Conservation (phyloP, 805 yeast genomes). For the Ogataea haglerorum region DNA sequence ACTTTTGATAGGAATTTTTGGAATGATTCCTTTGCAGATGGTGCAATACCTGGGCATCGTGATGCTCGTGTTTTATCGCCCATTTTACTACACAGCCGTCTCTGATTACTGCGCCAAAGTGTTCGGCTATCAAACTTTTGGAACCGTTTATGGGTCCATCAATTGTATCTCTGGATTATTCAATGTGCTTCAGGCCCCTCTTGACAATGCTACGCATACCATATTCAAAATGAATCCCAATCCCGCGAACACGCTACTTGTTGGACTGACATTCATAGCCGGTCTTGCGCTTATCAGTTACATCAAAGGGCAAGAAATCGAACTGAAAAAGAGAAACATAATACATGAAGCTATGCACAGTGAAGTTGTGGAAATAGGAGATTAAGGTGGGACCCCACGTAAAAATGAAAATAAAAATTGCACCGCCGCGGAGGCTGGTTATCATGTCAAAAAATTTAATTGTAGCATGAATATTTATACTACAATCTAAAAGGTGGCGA, state of each 20-base stretch:
- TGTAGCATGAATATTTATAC: constrained; percentile 1
- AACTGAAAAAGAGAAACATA: constrained; percentile 47
- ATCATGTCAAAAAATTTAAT: constrained; percentile 13
- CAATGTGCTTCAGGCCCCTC: constrained; percentile 64
- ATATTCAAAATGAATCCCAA: constrained; percentile 69
- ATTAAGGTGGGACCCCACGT: constrained; percentile 2
- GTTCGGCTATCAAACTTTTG: constrained; percentile 89
- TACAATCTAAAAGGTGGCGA: constrained; percentile 5
- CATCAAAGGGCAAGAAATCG: constrained; percentile 40
- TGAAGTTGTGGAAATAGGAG: constrained; percentile 43
- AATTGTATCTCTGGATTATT: constrained; percentile 80
- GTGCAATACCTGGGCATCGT: constrained; percentile 68
- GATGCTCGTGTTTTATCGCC: constrained; percentile 76
- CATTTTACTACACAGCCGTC: constrained; percentile 88
- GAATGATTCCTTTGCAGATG: constrained; percentile 47
- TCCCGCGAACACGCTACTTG: constrained; percentile 64
- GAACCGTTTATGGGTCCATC: constrained; percentile 84
- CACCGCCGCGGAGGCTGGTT: constrained; percentile 15
- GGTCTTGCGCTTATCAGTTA: constrained; percentile 44
- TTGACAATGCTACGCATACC: constrained; percentile 71
- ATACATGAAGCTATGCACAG: constrained; percentile 66
- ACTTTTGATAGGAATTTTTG: constrained; percentile 64
- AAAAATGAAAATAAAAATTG: neutral
- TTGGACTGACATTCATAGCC: constrained; percentile 50
- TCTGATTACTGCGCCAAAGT: constrained; percentile 91